Conservation (phyloP, 495 filamentous ascomycete genomes). For the Penicillium cosmopolitanum region DNA sequence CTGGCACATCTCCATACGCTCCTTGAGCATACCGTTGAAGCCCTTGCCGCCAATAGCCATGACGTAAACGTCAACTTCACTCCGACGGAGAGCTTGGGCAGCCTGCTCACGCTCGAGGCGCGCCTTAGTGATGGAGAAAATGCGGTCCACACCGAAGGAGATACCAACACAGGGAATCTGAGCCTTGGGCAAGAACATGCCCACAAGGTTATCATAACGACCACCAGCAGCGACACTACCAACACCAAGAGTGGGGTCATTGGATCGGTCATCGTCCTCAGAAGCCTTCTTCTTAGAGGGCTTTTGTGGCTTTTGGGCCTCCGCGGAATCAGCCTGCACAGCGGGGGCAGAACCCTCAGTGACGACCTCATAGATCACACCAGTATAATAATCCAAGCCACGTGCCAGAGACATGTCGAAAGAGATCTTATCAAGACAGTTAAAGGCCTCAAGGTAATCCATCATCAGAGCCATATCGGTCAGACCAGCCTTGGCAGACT, state of each 20-base stretch:
- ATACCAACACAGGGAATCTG: conserved; percentile 93
- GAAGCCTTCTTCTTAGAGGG: conserved; percentile 62
- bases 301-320: conserved; percentile 52
- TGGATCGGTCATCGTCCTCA: conserved; percentile 78
- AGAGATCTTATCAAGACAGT: conserved; percentile 68
- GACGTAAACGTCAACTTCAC: conserved; percentile 84
- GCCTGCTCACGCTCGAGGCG: conserved; percentile 64
- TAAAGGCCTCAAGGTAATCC: conserved; percentile 77
- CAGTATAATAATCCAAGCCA: conserved; percentile 93
- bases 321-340: conserved; percentile 43
- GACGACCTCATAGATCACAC: conserved; percentile 89
- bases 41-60: conserved; percentile 94
- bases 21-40: conserved; percentile 76
- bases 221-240: conserved; percentile 89
- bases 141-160: conserved; percentile 93
- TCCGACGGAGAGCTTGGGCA: conserved; percentile 56
- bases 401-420: conserved; percentile 85
- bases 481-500: conserved; percentile 73
- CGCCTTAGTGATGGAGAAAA: conserved; percentile 87
- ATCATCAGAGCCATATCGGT: conserved; percentile 82
- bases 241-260: conserved; percentile 81
- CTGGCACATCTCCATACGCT: conserved; percentile 77
- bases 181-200: conserved; percentile 84
- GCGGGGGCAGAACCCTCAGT: conserved; percentile 79
- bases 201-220: conserved; percentile 89